Evolutionary conservation across 495 filamentous ascomycete species (phyloP).

Genomic region (Hypoxylon cercidicola): DNA sequence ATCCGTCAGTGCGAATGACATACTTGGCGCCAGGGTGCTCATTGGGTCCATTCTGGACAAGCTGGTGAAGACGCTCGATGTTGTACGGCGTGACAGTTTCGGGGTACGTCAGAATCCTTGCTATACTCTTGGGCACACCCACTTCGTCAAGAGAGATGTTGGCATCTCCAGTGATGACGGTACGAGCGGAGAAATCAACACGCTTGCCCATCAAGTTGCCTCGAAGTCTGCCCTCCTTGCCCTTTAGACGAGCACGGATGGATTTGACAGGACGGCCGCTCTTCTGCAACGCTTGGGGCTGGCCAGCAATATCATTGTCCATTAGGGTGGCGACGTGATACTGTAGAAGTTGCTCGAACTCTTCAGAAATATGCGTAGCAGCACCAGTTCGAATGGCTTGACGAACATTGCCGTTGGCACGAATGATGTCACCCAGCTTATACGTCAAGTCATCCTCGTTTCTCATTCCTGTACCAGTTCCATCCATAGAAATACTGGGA

Average conservation of each 20-base stretch:
- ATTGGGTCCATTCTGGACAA: constrained; percentile 92
- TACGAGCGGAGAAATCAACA: constrained; percentile 99
- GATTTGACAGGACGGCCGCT: constrained; percentile 95
- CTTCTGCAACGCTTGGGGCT: constrained; percentile 95
- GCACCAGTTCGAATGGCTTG: constrained; percentile 89
- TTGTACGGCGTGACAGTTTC: constrained; percentile 99
- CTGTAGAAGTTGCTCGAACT: constrained; percentile 92
- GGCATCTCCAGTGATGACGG: constrained; percentile 98
- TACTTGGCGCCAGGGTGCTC: constrained; percentile 95
- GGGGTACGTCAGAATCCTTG: constrained; percentile 89
- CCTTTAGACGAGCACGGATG: constrained; percentile 94
- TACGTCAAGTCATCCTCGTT: constrained; percentile 99
- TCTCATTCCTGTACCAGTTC: constrained; percentile 82
- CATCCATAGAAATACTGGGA: constrained; percentile 94
- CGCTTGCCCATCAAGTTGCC: constrained; percentile 99
- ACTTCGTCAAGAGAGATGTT: constrained; percentile 97
- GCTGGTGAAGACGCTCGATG: constrained; percentile 85
- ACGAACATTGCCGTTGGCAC: constrained; percentile 93
- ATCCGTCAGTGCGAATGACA: constrained; percentile 90
- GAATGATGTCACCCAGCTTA: constrained; percentile 97
- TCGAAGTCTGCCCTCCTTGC: constrained; percentile 96
- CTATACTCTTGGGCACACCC: constrained; percentile 90
- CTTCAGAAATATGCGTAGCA: constrained; percentile 84
- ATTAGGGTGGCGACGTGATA: constrained; percentile 99
- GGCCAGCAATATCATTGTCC: constrained; percentile 98